Evolutionary conservation across 306 rosid genomes (phyloP).

Genomic region (Quercus engelmannii): DNA sequence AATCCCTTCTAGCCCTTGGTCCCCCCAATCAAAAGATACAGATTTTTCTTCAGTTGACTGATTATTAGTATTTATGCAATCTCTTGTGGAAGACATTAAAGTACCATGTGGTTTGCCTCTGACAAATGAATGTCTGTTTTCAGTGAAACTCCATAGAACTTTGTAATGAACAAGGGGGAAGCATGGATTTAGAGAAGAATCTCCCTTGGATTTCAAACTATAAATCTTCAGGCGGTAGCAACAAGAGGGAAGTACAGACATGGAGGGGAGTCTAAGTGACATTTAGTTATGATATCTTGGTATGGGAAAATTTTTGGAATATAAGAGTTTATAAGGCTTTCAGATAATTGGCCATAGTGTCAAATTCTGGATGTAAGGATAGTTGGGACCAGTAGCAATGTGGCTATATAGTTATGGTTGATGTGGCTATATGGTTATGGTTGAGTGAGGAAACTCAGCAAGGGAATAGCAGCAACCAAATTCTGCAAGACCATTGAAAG

Average conservation of each 20-base stretch:
- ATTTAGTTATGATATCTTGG: slow-evolving; percentile 20
- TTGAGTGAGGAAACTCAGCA: neutral
- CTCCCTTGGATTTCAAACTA: slow-evolving; percentile 28
- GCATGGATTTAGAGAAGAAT: slow-evolving; percentile 13
- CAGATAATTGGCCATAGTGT: neutral
- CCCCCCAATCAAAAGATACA: slow-evolving; percentile 36
- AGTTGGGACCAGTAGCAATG: neutral
- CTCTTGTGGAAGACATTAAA: slow-evolving; percentile 22
- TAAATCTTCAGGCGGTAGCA: slow-evolving; percentile 17
- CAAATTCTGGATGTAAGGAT: neutral
- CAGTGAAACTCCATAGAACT: slow-evolving; percentile 5
- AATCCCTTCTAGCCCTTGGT: slow-evolving; percentile 37
- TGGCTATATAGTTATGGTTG: neutral
- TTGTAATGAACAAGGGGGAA: slow-evolving; percentile 25
- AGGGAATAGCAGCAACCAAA: neutral
- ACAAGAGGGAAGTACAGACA: slow-evolving; percentile 38
- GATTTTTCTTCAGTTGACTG: slow-evolving; percentile 35
- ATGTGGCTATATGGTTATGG: neutral
- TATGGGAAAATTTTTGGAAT: neutral
- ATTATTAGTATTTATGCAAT: slow-evolving; percentile 30
- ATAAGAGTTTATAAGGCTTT: neutral
- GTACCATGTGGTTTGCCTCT: slow-evolving; percentile 17
- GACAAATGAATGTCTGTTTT: slow-evolving; percentile 1
- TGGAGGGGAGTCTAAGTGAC: slow-evolving; percentile 48
- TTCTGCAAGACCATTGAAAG: slow-evolving; percentile 17